phyloP scores from a whole-genome alignment of 371 early-diverging fungal species.

The Syncephalastrum contaminatum region DNA sequence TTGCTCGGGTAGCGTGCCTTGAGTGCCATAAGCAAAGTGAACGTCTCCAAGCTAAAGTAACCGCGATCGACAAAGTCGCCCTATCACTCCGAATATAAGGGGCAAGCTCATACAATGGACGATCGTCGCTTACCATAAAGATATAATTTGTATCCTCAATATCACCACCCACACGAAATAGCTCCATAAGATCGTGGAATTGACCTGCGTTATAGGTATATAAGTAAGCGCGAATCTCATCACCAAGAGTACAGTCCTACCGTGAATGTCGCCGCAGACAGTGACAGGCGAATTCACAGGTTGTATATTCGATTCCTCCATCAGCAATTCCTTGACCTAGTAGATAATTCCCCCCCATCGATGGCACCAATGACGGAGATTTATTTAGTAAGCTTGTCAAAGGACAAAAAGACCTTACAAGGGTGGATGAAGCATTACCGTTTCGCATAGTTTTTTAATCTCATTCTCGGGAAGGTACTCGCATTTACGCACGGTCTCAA shows the following conservation, averaged over 20 bases:
- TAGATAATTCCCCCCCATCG: slow-evolving; percentile 22
- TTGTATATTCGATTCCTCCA: slow-evolving; percentile 95
- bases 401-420: not conserved
- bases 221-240: not conserved
- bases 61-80: slow-evolving; percentile 99
- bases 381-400: not conserved
- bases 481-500: slow-evolving; percentile 68
- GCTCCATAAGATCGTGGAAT: slow-evolving; percentile 97
- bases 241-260: slow-evolving; percentile 12
- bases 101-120: not conserved
- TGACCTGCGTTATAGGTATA: slow-evolving; percentile 64
- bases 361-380: slow-evolving; percentile 5
- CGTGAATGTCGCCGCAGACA: slow-evolving; percentile 99
- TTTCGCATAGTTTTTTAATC: slow-evolving; percentile 94
- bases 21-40: slow-evolving; percentile 92
- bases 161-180: slow-evolving; percentile 98
- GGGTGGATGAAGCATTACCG: slow-evolving; percentile 41
- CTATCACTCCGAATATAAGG: slow-evolving; percentile 11
- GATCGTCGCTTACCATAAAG: slow-evolving; percentile 74
- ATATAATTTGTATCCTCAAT: slow-evolving; percentile 99
- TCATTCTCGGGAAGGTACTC: slow-evolving; percentile 91
- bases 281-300: slow-evolving; percentile 96
- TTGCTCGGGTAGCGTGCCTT: slow-evolving; percentile 95
- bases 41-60: slow-evolving; percentile 99
- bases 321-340: slow-evolving; percentile 93